These are phyloP conservation scores for Babesia ovata DNA, from an alignment of 169 alveolate genomes.

Conservation along the genomic window DNA sequence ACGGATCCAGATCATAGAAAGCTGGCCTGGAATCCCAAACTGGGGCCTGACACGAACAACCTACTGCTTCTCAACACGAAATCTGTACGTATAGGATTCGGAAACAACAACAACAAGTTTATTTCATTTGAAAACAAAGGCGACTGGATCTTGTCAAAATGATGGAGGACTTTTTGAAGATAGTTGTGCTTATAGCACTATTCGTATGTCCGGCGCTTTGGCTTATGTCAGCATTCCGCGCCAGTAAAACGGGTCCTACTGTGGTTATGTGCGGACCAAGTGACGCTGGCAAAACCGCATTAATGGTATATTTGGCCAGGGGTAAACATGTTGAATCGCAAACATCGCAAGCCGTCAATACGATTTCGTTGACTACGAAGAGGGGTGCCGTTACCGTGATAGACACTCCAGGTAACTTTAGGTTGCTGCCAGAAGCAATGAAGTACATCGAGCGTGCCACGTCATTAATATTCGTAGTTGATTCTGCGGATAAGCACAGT, in stretches of 20 bases:
- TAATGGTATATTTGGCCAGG: conserved; percentile 6
- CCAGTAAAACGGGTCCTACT: not conserved
- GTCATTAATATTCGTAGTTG: conserved; percentile 33
- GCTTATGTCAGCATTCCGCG: not conserved
- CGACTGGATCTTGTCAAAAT: conserved; percentile 26
- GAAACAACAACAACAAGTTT: not conserved
- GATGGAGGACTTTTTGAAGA: not conserved
- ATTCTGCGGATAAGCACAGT: conserved; percentile 42
- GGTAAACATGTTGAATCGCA: conserved; percentile 34
- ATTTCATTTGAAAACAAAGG: conserved; percentile 15
- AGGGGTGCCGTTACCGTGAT: not conserved
- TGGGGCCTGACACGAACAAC: conserved; percentile 20
- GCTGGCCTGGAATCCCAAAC: conserved; percentile 17
- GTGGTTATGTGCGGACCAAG: conserved; percentile 39
- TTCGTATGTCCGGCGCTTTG: not conserved
- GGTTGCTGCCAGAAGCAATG: conserved; percentile 26
- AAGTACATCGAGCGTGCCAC: conserved; percentile 16
- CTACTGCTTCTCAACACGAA: conserved; percentile 6
- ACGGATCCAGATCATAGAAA: conserved; percentile 6
- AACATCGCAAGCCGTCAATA: conserved; percentile 29
- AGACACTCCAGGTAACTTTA: conserved; percentile 29
- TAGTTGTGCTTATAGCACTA: not conserved
- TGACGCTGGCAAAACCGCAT: conserved; percentile 18
- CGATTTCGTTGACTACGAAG: not conserved
- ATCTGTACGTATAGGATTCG: conserved; percentile 18